Percentiles rank a stretch among this genome's conserved stretches.
phyloP scores from a whole-genome alignment of 257 asterid genomes.

The Nicotiana knightiana region DNA sequence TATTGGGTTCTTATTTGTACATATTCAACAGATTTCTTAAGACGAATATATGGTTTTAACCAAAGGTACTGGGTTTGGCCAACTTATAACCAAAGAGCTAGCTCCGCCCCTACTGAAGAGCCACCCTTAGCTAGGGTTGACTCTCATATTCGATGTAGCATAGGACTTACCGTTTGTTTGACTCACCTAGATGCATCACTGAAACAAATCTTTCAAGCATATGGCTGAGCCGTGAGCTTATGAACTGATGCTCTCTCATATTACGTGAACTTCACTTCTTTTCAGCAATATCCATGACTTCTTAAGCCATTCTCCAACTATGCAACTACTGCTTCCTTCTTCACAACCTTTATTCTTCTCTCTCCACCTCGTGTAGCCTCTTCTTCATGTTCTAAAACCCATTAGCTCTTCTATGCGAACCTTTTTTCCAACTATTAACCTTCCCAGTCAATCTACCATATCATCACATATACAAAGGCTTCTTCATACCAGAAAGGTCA shows the following conservation, averaged over 20 bases:
- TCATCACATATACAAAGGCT: not conserved
- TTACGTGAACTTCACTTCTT: not conserved
- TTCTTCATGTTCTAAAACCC: not conserved
- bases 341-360: not conserved
- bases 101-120: too few species aligned
- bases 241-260: not conserved
- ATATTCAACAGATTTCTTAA: too few species aligned
- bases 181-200: not conserved
- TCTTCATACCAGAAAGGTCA: not conserved
- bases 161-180: not conserved
- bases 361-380: not conserved
- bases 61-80: too few species aligned
- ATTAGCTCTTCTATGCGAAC: not conserved
- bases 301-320: too few species aligned
- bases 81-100: too few species aligned
- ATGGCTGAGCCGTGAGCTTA: not conserved
- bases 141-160: not conserved
- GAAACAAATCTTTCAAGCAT: slow-evolving; percentile 1
- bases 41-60: too few species aligned
- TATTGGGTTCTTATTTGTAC: too few species aligned
- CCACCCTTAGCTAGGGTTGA: not conserved
- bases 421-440: not conserved
- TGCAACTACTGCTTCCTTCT: not conserved
- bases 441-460: not conserved
- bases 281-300: too few species aligned